phyloP scores from a whole-genome alignment of 306 rosid genomes.

The Malus orientalis region DNA sequence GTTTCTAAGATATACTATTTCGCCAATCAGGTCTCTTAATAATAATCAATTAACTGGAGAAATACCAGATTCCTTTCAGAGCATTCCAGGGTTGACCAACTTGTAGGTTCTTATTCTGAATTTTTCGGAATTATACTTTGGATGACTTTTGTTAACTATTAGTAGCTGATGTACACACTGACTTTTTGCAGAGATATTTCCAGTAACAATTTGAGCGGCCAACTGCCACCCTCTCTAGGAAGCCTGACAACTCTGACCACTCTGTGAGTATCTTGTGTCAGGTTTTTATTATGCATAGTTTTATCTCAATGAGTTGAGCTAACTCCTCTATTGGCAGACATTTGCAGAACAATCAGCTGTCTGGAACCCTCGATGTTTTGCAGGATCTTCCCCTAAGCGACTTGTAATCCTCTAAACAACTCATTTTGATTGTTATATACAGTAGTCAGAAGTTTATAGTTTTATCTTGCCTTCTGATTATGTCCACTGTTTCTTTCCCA shows the following conservation, averaged over 20 bases:
- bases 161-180: constrained; percentile 12
- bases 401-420: constrained; percentile 53
- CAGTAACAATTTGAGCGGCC: constrained; percentile 71
- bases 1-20: constrained; percentile 17
- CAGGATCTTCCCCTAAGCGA: constrained; percentile 71
- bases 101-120: constrained; percentile 50
- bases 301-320: constrained; percentile 13
- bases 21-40: constrained; percentile 74
- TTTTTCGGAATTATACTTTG: background rate
- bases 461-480: background rate
- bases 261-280: constrained; percentile 55
- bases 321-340: constrained; percentile 49
- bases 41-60: constrained; percentile 65
- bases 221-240: constrained; percentile 63
- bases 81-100: constrained; percentile 52
- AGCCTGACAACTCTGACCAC: constrained; percentile 54
- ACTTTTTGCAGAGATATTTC: constrained; percentile 69
- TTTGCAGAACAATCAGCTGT: constrained; percentile 71
- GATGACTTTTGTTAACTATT: background rate
- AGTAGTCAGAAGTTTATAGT: background rate
- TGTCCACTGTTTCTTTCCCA: background rate
- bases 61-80: constrained; percentile 66
- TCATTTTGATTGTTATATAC: constrained; percentile 12
- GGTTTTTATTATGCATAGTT: constrained; percentile 1
- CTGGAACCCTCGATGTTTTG: constrained; percentile 67